Percentiles rank a stretch among this genome's conserved stretches.
Evolutionary conservation across 2,329 filamentous ascomycete genomes (phyloP).

Genomic region (Pseudogymnoascus pannorum): DNA sequence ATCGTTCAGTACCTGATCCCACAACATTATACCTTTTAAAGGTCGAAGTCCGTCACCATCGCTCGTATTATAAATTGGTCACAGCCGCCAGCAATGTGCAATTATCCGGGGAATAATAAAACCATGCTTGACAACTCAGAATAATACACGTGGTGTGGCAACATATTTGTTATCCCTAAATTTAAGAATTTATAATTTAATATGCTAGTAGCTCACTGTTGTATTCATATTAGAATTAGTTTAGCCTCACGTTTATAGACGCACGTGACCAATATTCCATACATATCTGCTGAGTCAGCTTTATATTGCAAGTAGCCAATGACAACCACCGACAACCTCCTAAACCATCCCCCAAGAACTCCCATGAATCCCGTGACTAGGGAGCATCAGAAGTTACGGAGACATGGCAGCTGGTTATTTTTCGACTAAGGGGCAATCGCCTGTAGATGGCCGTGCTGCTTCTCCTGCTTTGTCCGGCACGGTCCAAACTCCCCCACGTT

Average conservation of each 20-base stretch:
- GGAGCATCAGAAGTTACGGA: neutral
- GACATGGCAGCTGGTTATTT: slow-evolving; percentile 26
- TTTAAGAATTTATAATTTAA: neutral
- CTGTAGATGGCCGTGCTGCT: slow-evolving; percentile 19
- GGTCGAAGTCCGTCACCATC: neutral
- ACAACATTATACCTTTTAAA: neutral
- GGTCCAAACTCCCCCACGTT: slow-evolving; percentile 25
- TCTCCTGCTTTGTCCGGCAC: slow-evolving; percentile 19
- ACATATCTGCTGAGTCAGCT: neutral
- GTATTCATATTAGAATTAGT: neutral
- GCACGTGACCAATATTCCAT: neutral
- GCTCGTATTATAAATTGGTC: neutral
- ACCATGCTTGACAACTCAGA: neutral
- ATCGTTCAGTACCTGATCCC: neutral
- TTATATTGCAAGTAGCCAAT: neutral
- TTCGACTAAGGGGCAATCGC: slow-evolving; percentile 19
- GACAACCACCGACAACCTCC: neutral
- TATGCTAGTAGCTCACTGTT: neutral
- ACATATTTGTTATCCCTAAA: neutral
- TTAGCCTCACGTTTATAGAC: neutral
- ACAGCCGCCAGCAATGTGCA: neutral
- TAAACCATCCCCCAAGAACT: neutral
- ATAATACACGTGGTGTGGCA: neutral
- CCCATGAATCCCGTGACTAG: neutral
- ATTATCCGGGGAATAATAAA: neutral